Conservation (phyloP, 2,329 filamentous ascomycete genomes). For the Apiospora arundinis region DNA sequence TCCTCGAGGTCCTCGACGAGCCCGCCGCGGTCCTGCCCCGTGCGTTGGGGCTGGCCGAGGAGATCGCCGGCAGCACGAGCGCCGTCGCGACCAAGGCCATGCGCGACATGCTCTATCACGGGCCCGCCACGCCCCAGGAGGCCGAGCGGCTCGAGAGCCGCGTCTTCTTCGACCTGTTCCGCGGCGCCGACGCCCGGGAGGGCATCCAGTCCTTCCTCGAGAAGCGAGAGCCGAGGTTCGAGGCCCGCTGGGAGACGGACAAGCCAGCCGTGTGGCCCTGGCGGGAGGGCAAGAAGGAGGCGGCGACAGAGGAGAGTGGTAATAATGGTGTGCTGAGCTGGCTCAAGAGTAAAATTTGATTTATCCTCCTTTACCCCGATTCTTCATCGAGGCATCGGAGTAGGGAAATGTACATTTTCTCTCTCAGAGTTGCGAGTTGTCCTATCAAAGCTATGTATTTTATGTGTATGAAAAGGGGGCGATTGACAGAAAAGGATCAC, state of each 20-base stretch:
- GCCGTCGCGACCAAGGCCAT: conserved; percentile 69
- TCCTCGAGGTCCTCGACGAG: conserved; percentile 65
- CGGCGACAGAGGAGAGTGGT: not conserved
- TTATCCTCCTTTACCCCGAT: too few species aligned
- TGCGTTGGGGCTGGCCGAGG: conserved; percentile 70
- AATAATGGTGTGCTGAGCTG: conserved; percentile 20
- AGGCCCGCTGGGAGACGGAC: conserved; percentile 64
- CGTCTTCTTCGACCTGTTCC: conserved; percentile 67
- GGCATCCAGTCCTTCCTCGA: conserved; percentile 73
- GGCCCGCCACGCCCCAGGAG: conserved; percentile 65
- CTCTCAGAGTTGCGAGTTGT: too few species aligned
- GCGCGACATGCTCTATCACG: conserved; percentile 73
- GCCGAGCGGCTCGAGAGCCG: conserved; percentile 73
- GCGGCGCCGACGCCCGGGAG: conserved; percentile 65
- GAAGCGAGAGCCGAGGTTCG: conserved; percentile 69
- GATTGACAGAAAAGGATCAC: not conserved
- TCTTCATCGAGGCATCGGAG: not conserved
- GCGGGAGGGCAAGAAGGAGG: conserved; percentile 63
- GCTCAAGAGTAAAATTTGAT: conserved; percentile 29
- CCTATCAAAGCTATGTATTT: not conserved
- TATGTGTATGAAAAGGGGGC: not conserved
- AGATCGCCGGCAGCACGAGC: conserved; percentile 71
- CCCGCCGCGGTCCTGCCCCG: conserved; percentile 66
- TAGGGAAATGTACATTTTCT: not conserved
- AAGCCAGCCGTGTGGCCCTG: conserved; percentile 68